Conservation (phyloP, 768 basidiomycete species). For the Collybia sp. region DNA sequence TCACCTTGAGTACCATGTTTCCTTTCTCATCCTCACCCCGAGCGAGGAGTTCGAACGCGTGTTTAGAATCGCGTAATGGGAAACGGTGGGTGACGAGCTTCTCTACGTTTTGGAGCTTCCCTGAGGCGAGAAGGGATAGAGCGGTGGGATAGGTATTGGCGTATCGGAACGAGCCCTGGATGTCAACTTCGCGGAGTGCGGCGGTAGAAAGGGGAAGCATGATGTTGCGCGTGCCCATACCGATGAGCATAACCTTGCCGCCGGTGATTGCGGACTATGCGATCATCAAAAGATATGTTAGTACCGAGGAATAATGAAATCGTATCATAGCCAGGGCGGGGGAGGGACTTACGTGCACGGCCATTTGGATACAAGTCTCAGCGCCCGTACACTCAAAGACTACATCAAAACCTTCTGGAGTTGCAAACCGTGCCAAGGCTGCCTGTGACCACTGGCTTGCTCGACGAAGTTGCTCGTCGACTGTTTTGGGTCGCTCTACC, state of each 20-base stretch:
- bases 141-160: constrained; percentile 90
- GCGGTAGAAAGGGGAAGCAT: constrained; percentile 81
- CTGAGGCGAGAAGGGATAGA: constrained; percentile 65
- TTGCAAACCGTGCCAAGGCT: constrained; percentile 51
- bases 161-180: constrained; percentile 89
- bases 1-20: constrained; percentile 84
- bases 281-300: constrained; percentile 9
- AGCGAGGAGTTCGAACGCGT: constrained; percentile 80
- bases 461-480: constrained; percentile 51
- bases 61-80: constrained; percentile 53
- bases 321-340: constrained; percentile 1
- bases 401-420: constrained; percentile 81
- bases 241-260: constrained; percentile 89
- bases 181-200: constrained; percentile 86
- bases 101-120: constrained; percentile 57
- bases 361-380: constrained; percentile 88
- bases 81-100: constrained; percentile 82
- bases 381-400: constrained; percentile 96
- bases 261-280: constrained; percentile 74
- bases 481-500: constrained; percentile 41
- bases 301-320: constrained; percentile 6
- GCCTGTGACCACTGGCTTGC: constrained; percentile 54
- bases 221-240: constrained; percentile 88
- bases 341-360: constrained; percentile 67
- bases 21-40: constrained; percentile 77